Percentiles rank a stretch among this genome's conserved stretches.
Evolutionary conservation across 1,284 basidiomycete species (phyloP).

Genomic region (Boletus smithii): DNA sequence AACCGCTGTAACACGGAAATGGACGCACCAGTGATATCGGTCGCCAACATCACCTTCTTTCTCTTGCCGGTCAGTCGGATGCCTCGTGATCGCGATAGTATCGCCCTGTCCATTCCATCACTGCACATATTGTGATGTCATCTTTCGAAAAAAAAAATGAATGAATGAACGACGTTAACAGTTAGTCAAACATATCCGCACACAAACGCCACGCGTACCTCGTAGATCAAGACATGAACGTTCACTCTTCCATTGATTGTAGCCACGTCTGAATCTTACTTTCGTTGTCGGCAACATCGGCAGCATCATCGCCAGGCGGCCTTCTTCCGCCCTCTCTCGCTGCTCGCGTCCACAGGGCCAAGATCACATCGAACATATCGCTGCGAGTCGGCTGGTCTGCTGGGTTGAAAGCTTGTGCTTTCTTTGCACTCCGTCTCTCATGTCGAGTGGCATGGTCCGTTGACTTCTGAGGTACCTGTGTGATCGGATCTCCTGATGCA

Average conservation of each 20-base stretch:
- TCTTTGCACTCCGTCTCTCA: background rate
- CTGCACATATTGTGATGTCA: conserved; percentile 25
- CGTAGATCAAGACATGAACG: too few species aligned
- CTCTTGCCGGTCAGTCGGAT: too few species aligned
- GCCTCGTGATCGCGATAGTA: too few species aligned
- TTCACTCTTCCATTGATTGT: background rate
- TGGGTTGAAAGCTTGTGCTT: background rate
- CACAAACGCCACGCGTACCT: conserved; percentile 33
- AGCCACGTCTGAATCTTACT: background rate
- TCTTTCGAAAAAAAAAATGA: conserved; percentile 7
- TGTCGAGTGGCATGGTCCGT: too few species aligned
- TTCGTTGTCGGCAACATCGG: background rate
- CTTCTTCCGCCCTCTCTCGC: background rate
- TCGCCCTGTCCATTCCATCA: conserved; percentile 28
- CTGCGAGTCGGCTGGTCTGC: background rate
- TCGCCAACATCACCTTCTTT: too few species aligned
- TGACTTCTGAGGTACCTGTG: background rate
- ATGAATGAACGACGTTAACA: too few species aligned
- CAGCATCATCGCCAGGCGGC: too few species aligned
- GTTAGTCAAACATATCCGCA: background rate
- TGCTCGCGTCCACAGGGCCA: background rate
- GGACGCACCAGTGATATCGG: too few species aligned
- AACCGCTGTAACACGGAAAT: too few species aligned
- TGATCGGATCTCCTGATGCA: background rate
- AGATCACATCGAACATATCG: background rate